Conservation (phyloP, 345 rosid species). For the Citrus sinensis region DVS_A1.0 CM039163.1:36535001-36535500, state of each 20-base stretch:
- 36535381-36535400: conserved; percentile 77
- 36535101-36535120: too few relatives aligned
- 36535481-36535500: not conserved
- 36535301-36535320: conserved; percentile 76
- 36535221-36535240: conserved; percentile 41
- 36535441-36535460: not conserved
- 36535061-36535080: too few relatives aligned
- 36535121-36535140: too few relatives aligned
- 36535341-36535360: conserved; percentile 80
- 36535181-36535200: conserved; percentile 70
- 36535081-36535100: too few relatives aligned
- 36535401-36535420: not conserved
- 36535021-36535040: not conserved
- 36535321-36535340: conserved; percentile 59
- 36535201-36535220: conserved; percentile 78
- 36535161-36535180: conserved; percentile 1
- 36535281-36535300: conserved; percentile 63
- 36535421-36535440: not conserved
- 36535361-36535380: conserved; percentile 95
- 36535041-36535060: not conserved
- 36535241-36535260: conserved; percentile 19
- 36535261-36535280: conserved; percentile 67
- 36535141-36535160: not conserved
- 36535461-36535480: not conserved
- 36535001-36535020: not conserved